These are phyloP conservation scores for Candida incommunis DNA, from an alignment of 805 yeast genomes.

Conservation along the genomic window DNA sequence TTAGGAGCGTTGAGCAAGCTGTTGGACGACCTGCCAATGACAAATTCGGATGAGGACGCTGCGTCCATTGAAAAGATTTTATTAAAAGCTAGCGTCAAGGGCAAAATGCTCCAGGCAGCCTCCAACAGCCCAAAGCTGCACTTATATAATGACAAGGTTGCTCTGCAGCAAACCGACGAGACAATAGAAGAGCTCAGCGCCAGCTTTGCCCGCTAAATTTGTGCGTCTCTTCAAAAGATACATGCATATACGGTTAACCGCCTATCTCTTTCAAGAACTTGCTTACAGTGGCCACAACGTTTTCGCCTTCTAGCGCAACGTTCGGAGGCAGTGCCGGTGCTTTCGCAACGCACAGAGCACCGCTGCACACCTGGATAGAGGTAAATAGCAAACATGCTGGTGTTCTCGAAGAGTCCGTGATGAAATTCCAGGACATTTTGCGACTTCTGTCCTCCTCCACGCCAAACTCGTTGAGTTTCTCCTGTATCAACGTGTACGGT, in stretches of 20 bases:
- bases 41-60: slow-evolving; percentile 1
- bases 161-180: neutral
- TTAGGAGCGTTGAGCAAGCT: neutral
- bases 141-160: neutral
- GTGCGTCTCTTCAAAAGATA: too few relatives aligned
- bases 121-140: neutral
- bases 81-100: neutral
- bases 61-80: neutral
- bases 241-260: too few relatives aligned
- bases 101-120: neutral
- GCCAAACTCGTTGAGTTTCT: neutral
- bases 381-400: neutral
- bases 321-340: too few relatives aligned
- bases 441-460: neutral
- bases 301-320: too few relatives aligned
- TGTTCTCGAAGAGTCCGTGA: neutral
- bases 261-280: too few relatives aligned
- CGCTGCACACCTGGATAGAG: too few relatives aligned
- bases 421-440: neutral
- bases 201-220: too few relatives aligned
- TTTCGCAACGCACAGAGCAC: too few relatives aligned
- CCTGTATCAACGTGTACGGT: slow-evolving; percentile 16
- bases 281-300: too few relatives aligned
- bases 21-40: neutral
- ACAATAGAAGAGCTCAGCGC: neutral